phyloP scores from a whole-genome alignment of 768 basidiomycete species.

The Mycena venus region DNA sequence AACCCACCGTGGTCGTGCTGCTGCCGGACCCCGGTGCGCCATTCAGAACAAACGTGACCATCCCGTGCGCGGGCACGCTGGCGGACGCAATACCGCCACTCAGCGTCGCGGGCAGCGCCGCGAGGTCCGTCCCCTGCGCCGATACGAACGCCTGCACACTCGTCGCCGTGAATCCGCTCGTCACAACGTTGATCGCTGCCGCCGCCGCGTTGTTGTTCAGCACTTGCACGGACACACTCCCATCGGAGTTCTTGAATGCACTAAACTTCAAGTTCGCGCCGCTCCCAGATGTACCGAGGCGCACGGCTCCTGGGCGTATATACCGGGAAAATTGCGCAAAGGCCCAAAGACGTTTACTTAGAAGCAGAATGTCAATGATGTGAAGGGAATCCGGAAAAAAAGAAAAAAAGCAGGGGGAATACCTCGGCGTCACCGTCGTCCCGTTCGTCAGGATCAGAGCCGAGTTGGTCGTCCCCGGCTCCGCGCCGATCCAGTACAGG shows the following conservation, averaged over 20 bases:
- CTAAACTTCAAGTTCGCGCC: constrained; percentile 7
- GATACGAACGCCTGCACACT: constrained; percentile 4
- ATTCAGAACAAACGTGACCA: constrained; percentile 25
- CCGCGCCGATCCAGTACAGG: constrained; percentile 26
- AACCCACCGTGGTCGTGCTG: neutral
- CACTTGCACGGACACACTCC: constrained; percentile 15
- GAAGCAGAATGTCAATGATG: no score
- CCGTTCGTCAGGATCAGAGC: constrained; percentile 17
- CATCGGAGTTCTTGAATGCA: constrained; percentile 31
- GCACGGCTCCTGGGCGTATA: constrained; percentile 27
- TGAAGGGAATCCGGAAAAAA: no score
- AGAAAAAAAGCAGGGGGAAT: no score
- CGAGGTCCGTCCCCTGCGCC: constrained; percentile 15
- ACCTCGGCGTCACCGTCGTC: constrained; percentile 9
- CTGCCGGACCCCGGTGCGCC: neutral
- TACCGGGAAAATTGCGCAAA: constrained; percentile 30
- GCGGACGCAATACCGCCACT: constrained; percentile 1
- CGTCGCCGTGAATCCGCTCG: constrained; percentile 14
- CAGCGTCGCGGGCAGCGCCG: neutral
- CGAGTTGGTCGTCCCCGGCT: constrained; percentile 22
- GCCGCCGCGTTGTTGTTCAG: constrained; percentile 18
- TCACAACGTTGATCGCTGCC: neutral
- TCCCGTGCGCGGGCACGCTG: constrained; percentile 19
- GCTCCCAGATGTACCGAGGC: constrained; percentile 15
- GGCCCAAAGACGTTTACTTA: constrained; percentile 30